Conservation (phyloP, 495 filamentous ascomycete species). For the Saxophila tyrrhenica region DNA sequence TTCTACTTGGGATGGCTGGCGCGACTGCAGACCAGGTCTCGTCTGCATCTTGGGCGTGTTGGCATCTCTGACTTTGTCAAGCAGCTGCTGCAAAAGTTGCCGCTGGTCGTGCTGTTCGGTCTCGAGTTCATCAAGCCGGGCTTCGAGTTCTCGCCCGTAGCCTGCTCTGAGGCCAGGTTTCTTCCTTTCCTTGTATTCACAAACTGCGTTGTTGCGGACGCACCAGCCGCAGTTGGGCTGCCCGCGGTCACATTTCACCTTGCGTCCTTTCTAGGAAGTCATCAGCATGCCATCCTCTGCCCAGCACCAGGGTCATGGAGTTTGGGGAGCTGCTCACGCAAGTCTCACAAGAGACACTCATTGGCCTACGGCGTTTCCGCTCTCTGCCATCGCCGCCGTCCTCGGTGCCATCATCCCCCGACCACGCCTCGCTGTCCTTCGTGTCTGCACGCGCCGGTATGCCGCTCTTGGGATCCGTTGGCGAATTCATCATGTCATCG, state of each 20-base stretch:
- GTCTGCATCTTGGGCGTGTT: constrained; percentile 3
- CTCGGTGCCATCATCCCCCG: not conserved
- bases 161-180: constrained; percentile 72
- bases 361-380: constrained; percentile 12
- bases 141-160: constrained; percentile 79
- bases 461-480: not conserved
- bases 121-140: constrained; percentile 45
- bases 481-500: not conserved
- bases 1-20: constrained; percentile 46
- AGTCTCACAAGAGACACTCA: not conserved
- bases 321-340: not conserved
- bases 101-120: constrained; percentile 27
- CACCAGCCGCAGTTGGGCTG: constrained; percentile 88
- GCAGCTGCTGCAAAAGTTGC: constrained; percentile 26
- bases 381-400: constrained; percentile 13
- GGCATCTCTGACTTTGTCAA: not conserved
- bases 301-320: not conserved
- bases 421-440: constrained; percentile 7
- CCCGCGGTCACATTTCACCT: constrained; percentile 48
- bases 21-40: constrained; percentile 9
- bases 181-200: constrained; percentile 77
- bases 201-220: constrained; percentile 59
- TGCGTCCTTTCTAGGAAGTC: constrained; percentile 69
- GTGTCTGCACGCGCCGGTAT: not conserved
- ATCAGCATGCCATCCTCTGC: constrained; percentile 56